These are phyloP conservation scores for Vanderwaltozyma polyspora DNA, from an alignment of 805 yeast species.

Conservation along the genomic window DNA sequence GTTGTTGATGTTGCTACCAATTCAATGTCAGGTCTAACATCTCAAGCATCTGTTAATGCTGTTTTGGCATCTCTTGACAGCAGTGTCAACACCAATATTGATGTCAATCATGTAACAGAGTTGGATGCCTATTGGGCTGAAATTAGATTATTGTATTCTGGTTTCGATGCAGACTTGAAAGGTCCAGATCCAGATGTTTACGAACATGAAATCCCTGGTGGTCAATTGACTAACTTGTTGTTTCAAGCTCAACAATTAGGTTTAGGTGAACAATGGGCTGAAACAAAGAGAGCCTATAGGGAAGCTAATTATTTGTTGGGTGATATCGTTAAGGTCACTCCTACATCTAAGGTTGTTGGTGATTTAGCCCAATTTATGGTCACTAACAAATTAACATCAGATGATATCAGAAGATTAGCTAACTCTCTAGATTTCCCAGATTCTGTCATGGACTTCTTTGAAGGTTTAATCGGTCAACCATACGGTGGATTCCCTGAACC, in stretches of 20 bases:
- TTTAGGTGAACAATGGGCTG: constrained; percentile 87
- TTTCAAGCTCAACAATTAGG: constrained; percentile 99
- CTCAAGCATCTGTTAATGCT: constrained; percentile 93
- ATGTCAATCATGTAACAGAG: constrained; percentile 56
- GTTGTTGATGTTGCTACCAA: constrained; percentile 93
- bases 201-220: constrained; percentile 97
- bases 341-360: constrained; percentile 97
- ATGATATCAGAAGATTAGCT: constrained; percentile 81
- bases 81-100: constrained; percentile 61
- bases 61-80: constrained; percentile 84
- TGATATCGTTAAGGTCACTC: constrained; percentile 94
- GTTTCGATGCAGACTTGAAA: constrained; percentile 94
- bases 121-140: constrained; percentile 95
- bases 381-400: constrained; percentile 71
- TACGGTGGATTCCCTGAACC: constrained; percentile 99
- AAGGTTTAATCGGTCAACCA: constrained; percentile 97
- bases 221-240: constrained; percentile 89
- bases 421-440: constrained; percentile 91
- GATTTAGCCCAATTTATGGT: constrained; percentile 98
- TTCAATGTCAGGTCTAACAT: constrained; percentile 94
- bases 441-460: constrained; percentile 93
- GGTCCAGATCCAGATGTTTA: constrained; percentile 99
- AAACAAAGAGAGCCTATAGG: constrained; percentile 85
- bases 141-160: constrained; percentile 88
- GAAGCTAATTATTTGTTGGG: constrained; percentile 84